These are phyloP conservation scores for Neocatenulostroma microsporum DNA, from an alignment of 2,329 filamentous ascomycete genomes.

Conservation along the genomic window DNA sequence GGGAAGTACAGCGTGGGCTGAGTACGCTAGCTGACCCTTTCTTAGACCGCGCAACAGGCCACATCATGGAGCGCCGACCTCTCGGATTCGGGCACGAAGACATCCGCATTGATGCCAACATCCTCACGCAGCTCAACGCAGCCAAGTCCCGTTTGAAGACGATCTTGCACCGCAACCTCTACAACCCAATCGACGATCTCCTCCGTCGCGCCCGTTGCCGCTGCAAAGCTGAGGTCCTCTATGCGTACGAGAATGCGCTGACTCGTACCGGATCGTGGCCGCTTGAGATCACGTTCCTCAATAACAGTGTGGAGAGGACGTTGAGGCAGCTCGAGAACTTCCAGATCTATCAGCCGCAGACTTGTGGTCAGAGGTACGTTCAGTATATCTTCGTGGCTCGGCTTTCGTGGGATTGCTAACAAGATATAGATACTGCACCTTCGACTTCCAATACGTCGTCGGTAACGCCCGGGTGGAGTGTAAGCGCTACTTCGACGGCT, in stretches of 20 bases:
- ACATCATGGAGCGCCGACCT: constrained; percentile 23
- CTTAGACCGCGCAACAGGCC: constrained; percentile 23
- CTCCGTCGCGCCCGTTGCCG: constrained; percentile 7
- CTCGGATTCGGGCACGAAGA: constrained; percentile 3
- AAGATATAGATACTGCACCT: constrained; percentile 10
- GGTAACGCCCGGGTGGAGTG: constrained; percentile 3
- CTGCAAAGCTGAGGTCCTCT: constrained; percentile 11
- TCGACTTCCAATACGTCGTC: constrained; percentile 9
- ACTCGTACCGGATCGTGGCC: constrained; percentile 13
- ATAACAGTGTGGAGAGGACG: constrained; percentile 8
- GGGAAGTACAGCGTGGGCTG: too few relatives aligned
- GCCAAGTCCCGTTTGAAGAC: constrained; percentile 16
- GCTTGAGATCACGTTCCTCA: constrained; percentile 10
- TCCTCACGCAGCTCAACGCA: constrained; percentile 11
- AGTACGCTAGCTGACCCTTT: too few relatives aligned
- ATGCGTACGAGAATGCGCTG: constrained; percentile 13
- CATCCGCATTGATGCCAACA: constrained; percentile 2
- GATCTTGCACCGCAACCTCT: constrained; percentile 14
- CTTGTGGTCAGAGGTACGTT: too few relatives aligned
- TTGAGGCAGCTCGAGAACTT: constrained; percentile 2
- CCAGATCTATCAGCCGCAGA: constrained; percentile 4
- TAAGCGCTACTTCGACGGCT: constrained; percentile 22
- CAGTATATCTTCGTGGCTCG: too few relatives aligned
- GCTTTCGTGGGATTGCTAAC: too few relatives aligned
- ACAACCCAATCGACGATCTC: constrained; percentile 10